phyloP scores from a whole-genome alignment of 164 flowering plant genomes.

The Tetracentron sinense region DNA sequence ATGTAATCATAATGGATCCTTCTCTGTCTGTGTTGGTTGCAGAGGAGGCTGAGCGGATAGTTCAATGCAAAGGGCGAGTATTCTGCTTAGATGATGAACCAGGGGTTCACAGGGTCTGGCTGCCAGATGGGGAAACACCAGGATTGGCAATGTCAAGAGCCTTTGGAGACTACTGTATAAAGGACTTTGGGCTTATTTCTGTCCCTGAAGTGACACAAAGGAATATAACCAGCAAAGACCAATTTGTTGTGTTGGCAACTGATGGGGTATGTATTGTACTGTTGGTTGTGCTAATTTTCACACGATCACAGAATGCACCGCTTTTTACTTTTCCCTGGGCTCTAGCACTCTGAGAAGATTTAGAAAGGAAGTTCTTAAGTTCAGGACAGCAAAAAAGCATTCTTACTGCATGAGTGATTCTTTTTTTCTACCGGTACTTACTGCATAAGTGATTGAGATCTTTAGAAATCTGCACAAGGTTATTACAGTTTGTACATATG shows the following conservation, averaged over 20 bases:
- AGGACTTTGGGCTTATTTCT: constrained; percentile 77
- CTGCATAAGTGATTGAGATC: no score
- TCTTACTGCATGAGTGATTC: no score
- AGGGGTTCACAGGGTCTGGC: constrained; percentile 81
- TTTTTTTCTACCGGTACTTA: no score
- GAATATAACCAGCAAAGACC: constrained; percentile 55
- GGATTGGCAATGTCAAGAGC: constrained; percentile 95
- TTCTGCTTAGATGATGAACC: constrained; percentile 78
- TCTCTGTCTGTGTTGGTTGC: constrained; percentile 17
- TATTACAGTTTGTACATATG: no score
- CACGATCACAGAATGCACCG: background rate
- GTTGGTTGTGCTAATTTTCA: background rate
- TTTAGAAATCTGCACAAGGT: no score
- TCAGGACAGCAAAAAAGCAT: no score
- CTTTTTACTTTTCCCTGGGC: background rate
- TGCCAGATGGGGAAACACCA: constrained; percentile 61
- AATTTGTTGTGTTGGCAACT: constrained; percentile 72
- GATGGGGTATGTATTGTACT: constrained; percentile 68
- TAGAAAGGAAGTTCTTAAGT: no score
- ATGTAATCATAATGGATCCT: no score
- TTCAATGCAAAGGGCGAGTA: constrained; percentile 59
- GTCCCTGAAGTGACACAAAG: constrained; percentile 81
- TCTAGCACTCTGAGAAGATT: background rate
- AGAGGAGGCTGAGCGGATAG: constrained; percentile 83
- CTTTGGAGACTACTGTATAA: constrained; percentile 79